These are phyloP conservation scores for Rhododendron molle DNA, from an alignment of 148 eudicot species.

Conservation along the genomic window DNA sequence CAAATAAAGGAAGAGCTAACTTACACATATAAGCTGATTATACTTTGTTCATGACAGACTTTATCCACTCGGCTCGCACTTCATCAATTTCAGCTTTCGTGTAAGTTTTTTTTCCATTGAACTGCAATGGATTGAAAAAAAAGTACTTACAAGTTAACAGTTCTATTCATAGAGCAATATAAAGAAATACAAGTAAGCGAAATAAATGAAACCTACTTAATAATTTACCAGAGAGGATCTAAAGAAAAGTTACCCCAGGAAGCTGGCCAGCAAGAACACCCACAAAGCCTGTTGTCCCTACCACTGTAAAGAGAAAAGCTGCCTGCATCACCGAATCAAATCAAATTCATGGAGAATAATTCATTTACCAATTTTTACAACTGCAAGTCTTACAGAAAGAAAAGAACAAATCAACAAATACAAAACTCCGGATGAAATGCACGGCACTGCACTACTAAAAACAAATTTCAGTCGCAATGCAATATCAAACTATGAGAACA, in stretches of 20 bases:
- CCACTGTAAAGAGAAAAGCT: conserved; percentile 88
- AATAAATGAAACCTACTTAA: background rate
- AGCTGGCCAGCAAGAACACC: conserved; percentile 91
- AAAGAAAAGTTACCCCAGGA: conserved; percentile 72
- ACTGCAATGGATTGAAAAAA: too few relatives aligned
- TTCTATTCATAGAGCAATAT: too few relatives aligned
- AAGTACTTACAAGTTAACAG: too few relatives aligned
- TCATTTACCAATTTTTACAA: background rate
- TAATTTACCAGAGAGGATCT: background rate
- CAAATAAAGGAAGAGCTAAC: too few relatives aligned
- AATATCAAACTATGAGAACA: background rate
- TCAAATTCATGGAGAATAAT: conserved; percentile 39
- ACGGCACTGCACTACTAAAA: background rate
- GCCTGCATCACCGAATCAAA: conserved; percentile 89
- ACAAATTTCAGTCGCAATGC: background rate
- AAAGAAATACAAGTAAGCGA: too few relatives aligned
- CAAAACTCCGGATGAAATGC: background rate
- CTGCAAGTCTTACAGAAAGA: background rate
- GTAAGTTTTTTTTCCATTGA: too few relatives aligned
- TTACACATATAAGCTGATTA: too few relatives aligned
- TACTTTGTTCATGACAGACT: too few relatives aligned
- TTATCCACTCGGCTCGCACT: too few relatives aligned
- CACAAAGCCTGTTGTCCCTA: conserved; percentile 78
- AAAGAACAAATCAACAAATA: background rate
- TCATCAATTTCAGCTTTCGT: too few relatives aligned